A percentile compares a stretch with the other conserved stretches of the same genome.
phyloP scores from a whole-genome alignment of 441 rosid species.

The Gossypium lobatum region DNA sequence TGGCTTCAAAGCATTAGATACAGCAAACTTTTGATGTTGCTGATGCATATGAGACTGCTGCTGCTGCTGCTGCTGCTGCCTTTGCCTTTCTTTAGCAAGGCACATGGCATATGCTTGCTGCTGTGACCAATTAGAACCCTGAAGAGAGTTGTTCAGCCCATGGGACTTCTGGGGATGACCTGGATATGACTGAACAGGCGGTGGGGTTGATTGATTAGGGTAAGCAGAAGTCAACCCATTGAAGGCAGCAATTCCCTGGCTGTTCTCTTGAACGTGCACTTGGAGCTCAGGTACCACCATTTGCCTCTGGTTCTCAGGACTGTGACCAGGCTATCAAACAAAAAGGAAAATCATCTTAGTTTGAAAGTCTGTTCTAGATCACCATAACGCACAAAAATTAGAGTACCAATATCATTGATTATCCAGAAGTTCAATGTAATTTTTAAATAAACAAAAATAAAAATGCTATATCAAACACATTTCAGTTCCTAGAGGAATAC shows the following conservation, averaged over 20 bases:
- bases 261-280: slow-evolving; percentile 72
- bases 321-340: slow-evolving; percentile 43
- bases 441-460: neutral
- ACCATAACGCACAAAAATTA: neutral
- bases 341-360: neutral
- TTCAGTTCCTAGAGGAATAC: neutral
- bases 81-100: slow-evolving; percentile 63
- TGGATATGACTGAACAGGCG: slow-evolving; percentile 62
- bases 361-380: slow-evolving; percentile 1
- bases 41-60: slow-evolving; percentile 46
- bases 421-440: neutral
- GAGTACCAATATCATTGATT: neutral
- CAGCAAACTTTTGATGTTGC: slow-evolving; percentile 49
- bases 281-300: slow-evolving; percentile 61
- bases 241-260: slow-evolving; percentile 64
- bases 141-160: slow-evolving; percentile 52
- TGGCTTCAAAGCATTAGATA: slow-evolving; percentile 55
- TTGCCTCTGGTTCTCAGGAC: slow-evolving; percentile 55
- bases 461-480: slow-evolving; percentile 1
- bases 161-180: slow-evolving; percentile 65
- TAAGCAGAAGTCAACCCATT: slow-evolving; percentile 62
- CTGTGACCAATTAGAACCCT: slow-evolving; percentile 53
- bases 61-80: slow-evolving; percentile 49
- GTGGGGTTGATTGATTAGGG: slow-evolving; percentile 61
- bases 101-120: slow-evolving; percentile 72